These are phyloP conservation scores for Clavariopsis aquatica DNA, from an alignment of 495 filamentous ascomycete species.

Conservation along the genomic window DNA sequence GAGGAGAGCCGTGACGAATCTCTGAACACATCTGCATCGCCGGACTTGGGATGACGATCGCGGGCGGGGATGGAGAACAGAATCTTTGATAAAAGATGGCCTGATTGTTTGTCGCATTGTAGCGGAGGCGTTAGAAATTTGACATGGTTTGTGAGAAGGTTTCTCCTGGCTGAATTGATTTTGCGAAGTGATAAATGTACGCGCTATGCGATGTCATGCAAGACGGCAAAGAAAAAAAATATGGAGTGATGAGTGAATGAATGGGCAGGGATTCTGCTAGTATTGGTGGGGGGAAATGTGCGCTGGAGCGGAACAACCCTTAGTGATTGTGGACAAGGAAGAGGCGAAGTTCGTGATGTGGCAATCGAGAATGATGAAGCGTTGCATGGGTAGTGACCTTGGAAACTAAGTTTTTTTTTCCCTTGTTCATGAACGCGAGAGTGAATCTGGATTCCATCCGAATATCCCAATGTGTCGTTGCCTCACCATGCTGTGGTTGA, in stretches of 20 bases:
- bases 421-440: neutral
- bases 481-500: neutral
- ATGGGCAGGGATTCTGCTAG: neutral
- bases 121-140: neutral
- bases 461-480: neutral
- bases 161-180: too few relatives aligned
- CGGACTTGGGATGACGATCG: constrained; percentile 5
- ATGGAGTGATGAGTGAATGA: neutral
- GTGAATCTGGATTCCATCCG: neutral
- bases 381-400: neutral
- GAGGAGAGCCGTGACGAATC: neutral
- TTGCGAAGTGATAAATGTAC: neutral
- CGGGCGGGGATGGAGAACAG: neutral
- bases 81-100: too few relatives aligned
- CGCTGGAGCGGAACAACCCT: neutral
- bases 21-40: neutral
- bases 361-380: neutral
- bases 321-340: neutral
- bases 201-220: neutral
- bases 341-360: neutral
- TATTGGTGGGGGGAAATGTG: neutral
- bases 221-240: neutral
- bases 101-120: too few relatives aligned
- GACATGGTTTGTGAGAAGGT: neutral
- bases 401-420: neutral